Conservation (phyloP, 805 yeast species). For the Wickerhamiella australiensis region DNA sequence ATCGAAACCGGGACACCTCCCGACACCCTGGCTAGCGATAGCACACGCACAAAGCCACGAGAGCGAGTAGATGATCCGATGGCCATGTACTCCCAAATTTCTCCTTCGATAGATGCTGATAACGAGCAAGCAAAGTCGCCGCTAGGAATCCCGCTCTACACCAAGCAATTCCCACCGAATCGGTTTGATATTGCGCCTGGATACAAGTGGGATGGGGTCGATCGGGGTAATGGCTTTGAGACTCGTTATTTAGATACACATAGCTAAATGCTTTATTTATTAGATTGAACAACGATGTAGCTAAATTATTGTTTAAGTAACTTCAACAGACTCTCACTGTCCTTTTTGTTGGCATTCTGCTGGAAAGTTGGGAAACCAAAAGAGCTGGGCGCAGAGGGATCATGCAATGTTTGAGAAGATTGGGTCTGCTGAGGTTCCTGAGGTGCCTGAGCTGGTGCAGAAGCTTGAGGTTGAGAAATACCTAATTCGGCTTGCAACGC, state of each 20-base stretch:
- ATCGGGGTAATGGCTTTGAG: constrained; percentile 82
- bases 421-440: constrained; percentile 9
- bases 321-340: constrained; percentile 2
- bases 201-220: constrained; percentile 82
- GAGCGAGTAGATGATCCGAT: constrained; percentile 8
- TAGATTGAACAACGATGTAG: background rate
- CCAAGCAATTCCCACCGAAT: constrained; percentile 48
- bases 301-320: background rate
- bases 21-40: background rate
- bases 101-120: background rate
- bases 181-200: constrained; percentile 73
- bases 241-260: constrained; percentile 37
- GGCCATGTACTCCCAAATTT: background rate
- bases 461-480: background rate
- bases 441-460: no score
- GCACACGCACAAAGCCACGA: background rate
- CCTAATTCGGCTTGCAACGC: background rate
- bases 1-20: background rate
- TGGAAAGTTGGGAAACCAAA: background rate
- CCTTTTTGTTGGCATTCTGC: constrained; percentile 4
- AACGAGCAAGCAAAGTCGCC: background rate
- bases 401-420: constrained; percentile 13
- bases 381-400: background rate
- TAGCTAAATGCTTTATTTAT: background rate
- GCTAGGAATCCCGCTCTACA: constrained; percentile 44